A percentile compares a stretch with the other conserved stretches of the same genome.
These are phyloP conservation scores for Ceratocystis huliohia DNA, from an alignment of 2,329 filamentous ascomycete genomes.

Conservation along the genomic window DNA sequence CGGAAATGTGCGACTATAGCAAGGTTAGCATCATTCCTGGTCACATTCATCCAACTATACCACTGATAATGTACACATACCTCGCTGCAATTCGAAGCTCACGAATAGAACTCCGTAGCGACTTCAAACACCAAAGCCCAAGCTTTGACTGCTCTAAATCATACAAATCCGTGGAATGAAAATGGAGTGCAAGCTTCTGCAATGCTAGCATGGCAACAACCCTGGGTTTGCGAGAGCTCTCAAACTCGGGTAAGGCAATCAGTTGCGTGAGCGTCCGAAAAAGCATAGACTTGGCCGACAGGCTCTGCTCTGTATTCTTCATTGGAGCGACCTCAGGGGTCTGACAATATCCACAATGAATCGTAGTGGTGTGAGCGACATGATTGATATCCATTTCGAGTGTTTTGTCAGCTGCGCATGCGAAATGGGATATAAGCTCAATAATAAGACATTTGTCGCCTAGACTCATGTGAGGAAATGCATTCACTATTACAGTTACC, in stretches of 20 bases:
- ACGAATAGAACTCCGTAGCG: conserved; percentile 68
- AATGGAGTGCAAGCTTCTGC: conserved; percentile 56
- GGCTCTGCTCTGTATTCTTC: conserved; percentile 15
- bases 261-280: conserved; percentile 34
- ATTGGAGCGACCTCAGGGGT: conserved; percentile 16
- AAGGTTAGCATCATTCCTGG: conserved; percentile 18
- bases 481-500: conserved; percentile 25
- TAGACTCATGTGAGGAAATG: conserved; percentile 38
- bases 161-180: conserved; percentile 44
- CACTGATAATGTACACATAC: conserved; percentile 31
- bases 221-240: conserved; percentile 46
- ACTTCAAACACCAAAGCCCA: conserved; percentile 71
- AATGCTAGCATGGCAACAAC: conserved; percentile 61
- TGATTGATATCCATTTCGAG: conserved; percentile 25
- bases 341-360: conserved; percentile 17
- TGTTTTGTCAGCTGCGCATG: conserved; percentile 42
- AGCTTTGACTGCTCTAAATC: conserved; percentile 54
- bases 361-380: neutral
- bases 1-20: conserved; percentile 46
- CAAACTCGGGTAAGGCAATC: conserved; percentile 34
- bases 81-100: conserved; percentile 75
- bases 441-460: conserved; percentile 40
- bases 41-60: neutral
- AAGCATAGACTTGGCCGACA: conserved; percentile 5
- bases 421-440: conserved; percentile 42